These are phyloP conservation scores for Alternaria tenuissima DNA, from an alignment of 2,329 filamentous ascomycete genomes.

Conservation along the genomic window DNA sequence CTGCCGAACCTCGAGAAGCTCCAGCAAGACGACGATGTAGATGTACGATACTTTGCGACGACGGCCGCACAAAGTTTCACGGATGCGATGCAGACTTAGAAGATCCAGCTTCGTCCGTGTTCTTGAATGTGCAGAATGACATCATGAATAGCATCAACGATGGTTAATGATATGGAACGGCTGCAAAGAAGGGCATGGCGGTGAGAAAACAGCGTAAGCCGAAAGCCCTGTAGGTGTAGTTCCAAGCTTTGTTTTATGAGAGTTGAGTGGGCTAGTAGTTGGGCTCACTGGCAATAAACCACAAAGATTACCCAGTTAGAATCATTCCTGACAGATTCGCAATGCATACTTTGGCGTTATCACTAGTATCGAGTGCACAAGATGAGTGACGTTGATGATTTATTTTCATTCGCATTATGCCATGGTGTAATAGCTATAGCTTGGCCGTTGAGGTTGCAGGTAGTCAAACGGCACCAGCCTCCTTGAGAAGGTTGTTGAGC, in stretches of 20 bases:
- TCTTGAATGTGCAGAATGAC: conserved; percentile 13
- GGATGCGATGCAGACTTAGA: conserved; percentile 53
- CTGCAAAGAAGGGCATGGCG: conserved; percentile 28
- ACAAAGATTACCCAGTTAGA: conserved; percentile 44
- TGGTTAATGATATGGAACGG: conserved; percentile 37
- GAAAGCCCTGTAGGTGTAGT: conserved; percentile 12
- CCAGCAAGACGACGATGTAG: conserved; percentile 96
- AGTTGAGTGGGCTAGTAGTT: conserved; percentile 28
- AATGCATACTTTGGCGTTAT: conserved; percentile 18
- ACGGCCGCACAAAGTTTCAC: conserved; percentile 72
- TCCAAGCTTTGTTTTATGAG: conserved; percentile 12
- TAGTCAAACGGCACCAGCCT: conserved; percentile 68
- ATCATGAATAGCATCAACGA: conserved; percentile 34
- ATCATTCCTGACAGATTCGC: conserved; percentile 17
- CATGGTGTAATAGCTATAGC: neutral
- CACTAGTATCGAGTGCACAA: neutral
- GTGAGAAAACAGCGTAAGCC: conserved; percentile 26
- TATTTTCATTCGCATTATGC: neutral
- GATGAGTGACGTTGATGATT: neutral
- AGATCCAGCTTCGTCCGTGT: conserved; percentile 18
- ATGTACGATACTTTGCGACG: conserved; percentile 97
- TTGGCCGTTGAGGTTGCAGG: neutral
- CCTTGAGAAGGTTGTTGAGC: conserved; percentile 70
- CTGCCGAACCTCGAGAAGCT: conserved; percentile 92
- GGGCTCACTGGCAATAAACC: conserved; percentile 34